A percentile compares a stretch with the other conserved stretches of the same genome.
phyloP scores from a whole-genome alignment of 768 basidiomycete genomes.

The Panaeolus papilionaceus region DNA sequence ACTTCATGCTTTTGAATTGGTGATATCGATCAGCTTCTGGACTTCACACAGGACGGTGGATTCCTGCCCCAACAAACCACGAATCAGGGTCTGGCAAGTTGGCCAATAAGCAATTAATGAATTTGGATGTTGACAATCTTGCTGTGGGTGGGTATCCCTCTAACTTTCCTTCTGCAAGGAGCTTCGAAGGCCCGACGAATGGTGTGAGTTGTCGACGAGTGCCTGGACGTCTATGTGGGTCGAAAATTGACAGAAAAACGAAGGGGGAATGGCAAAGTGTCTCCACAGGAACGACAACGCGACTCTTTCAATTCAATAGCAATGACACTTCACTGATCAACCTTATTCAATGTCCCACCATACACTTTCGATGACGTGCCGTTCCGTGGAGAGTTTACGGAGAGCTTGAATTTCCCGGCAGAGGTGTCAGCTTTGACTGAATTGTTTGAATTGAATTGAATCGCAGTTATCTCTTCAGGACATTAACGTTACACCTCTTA shows the following conservation, averaged over 20 bases:
- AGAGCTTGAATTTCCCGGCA: not conserved
- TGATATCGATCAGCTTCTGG: not conserved
- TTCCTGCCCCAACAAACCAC: too few relatives aligned
- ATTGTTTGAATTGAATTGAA: not conserved
- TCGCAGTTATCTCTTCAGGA: not conserved
- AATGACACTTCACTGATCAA: not conserved
- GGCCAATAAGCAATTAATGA: too few relatives aligned
- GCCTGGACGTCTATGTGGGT: not conserved
- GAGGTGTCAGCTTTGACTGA: not conserved
- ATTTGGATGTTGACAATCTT: too few relatives aligned
- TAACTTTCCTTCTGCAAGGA: not conserved
- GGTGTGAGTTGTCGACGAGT: not conserved
- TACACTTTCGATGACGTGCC: not conserved
- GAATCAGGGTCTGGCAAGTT: too few relatives aligned
- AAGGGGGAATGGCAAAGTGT: not conserved
- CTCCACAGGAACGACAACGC: not conserved
- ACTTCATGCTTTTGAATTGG: not conserved
- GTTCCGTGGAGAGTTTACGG: not conserved
- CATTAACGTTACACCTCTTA: not conserved
- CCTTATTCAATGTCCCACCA: not conserved
- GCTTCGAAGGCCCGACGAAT: not conserved
- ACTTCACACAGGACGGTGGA: too few relatives aligned
- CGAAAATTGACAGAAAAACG: not conserved
- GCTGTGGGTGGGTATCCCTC: too few relatives aligned
- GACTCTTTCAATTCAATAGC: too few relatives aligned